Percentiles rank a stretch among this genome's conserved stretches.
Evolutionary conservation across 73 alveolate genomes (phyloP).

Genomic region (Effrenium voratum): DNA sequence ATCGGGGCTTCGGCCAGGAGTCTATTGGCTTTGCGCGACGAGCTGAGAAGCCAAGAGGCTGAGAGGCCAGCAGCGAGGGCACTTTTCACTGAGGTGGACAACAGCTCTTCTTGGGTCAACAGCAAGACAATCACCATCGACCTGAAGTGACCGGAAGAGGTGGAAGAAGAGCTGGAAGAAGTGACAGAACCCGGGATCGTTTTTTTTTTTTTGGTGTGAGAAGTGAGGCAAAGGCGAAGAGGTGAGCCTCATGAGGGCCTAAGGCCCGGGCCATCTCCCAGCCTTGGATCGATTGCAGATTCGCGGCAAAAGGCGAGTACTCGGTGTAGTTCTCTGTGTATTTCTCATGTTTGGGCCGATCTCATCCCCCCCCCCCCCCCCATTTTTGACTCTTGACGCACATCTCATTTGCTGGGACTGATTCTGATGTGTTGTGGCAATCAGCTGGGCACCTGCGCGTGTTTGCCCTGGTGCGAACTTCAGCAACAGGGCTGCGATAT

Average conservation of each 20-base stretch:
- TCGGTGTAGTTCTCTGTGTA: too few relatives aligned
- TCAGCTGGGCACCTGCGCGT: neutral
- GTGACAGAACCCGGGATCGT: too few relatives aligned
- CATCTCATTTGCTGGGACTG: too few relatives aligned
- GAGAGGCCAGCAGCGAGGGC: neutral
- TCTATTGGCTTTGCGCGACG: conserved; percentile 66
- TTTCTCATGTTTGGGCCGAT: too few relatives aligned
- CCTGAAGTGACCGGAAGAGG: conserved; percentile 37
- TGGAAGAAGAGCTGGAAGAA: too few relatives aligned
- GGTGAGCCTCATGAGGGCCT: neutral
- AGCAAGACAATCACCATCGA: conserved; percentile 90
- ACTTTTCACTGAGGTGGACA: conserved; percentile 23
- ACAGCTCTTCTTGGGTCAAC: conserved; percentile 91
- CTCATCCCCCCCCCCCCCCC: too few relatives aligned
- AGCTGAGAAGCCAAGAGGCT: neutral
- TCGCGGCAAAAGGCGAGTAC: neutral
- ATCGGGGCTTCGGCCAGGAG: conserved; percentile 6
- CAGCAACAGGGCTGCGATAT: too few relatives aligned
- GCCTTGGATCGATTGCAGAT: neutral
- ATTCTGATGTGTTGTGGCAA: neutral
- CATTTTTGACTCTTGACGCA: too few relatives aligned
- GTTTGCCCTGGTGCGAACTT: neutral
- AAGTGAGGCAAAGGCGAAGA: too few relatives aligned
- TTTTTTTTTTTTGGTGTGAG: too few relatives aligned
- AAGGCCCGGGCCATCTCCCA: neutral